Base-by-base conservation (phyloP, 2,329 filamentous ascomycete genomes). In the Paecilomyces variotii region DNA sequence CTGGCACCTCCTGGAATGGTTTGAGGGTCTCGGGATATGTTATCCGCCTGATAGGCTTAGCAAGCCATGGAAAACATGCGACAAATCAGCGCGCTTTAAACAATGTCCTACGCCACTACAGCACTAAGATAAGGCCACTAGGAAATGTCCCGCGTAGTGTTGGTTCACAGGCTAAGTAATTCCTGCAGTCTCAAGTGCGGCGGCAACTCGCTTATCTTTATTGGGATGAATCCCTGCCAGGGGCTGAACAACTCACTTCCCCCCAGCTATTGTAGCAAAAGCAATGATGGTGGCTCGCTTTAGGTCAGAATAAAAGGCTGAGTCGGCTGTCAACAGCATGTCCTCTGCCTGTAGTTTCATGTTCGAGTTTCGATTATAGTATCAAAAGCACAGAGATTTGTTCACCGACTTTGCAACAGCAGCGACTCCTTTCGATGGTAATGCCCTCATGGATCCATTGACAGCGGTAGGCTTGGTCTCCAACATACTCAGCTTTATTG, bases 381-480 rank as follows among this genome's bases (percentile, higher is more conserved):
- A 45, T n/a, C n/a, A 45, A 19, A 45, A 45, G 19, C 6, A 19
- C 19, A 19, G 4, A 24, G n/a, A 19, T 19, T 10, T 6, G n/a
- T n/a, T 24, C 14, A 14, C 35, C 5, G 4, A 11, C 5, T 39
- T 14, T 14, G 11, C 12, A 39, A 14, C 35, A 39, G 12, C 19
- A 19, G 19, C 19, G 5, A n/a, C 11, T n/a, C 19, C 19, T 19
- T 19, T 19, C 19, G 19, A 19, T 19, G 35, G 19, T 39, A 39
- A 3, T 39, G 35, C 14, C 39, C 4, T 14, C n/a, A 63, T 63
- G 69, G 70, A 72, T 55, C 68, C 67, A 1, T 53, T 70, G n/a
- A 66, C 65, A 12, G 69, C 68, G 3, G 57, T 68, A 26, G 63
- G 67, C 24, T 62, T 67, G 25, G 66, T 63, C 3, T 54, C 60